Evolutionary conservation across 257 asterid species (phyloP), one percentile per base, ranked within the genome.

Genomic region (Catharanthus roseus): DNA sequence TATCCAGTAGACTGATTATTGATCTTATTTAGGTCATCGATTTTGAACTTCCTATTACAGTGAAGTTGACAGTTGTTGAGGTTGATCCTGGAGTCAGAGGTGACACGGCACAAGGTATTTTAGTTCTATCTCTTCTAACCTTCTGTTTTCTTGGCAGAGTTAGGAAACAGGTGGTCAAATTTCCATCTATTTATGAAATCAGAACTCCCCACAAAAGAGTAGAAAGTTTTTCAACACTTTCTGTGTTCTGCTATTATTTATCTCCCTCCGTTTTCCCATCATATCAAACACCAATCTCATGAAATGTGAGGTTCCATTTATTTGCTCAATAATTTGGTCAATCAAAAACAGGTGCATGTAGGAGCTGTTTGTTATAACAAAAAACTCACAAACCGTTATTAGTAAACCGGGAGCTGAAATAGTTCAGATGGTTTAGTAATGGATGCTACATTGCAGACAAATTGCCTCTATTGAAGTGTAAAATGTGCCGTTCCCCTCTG

Each of bases 21-120:
- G 39, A 58, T 71, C 50, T 72, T 73, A 53, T 28, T 63, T 67
- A 93, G 97, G 96, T 95, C 68, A 95, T 95, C 61, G 97, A 89
- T 83, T 91, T 95, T 83, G 99, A 91, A 76, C 92, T 95, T 60
- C 99, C 99, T 66, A 91, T 84, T 75, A 88, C 89, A 6, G 96
- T 91, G 81, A 91, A 91, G 90, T 84, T 91, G 84, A 85, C 69
- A 0, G 97, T 95, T 77, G 92, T 88, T 72, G 92, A 88, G 57
- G 97, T 79, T 71, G 96, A 91, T 82, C 99, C 99, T 45, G 99
- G 99, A 42, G n/a, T 95, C 54, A 89, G 63, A 85, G 97, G 99
- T 38, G 99, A 95, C 90, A 95, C 99, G 0, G 99, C 92, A 56
- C 99, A 91, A 95, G 99, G 99, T 95, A 80, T 57, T 58, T 15